phyloP scores from a whole-genome alignment of 805 yeast species.

The Hanseniaspora lachancei region DNA sequence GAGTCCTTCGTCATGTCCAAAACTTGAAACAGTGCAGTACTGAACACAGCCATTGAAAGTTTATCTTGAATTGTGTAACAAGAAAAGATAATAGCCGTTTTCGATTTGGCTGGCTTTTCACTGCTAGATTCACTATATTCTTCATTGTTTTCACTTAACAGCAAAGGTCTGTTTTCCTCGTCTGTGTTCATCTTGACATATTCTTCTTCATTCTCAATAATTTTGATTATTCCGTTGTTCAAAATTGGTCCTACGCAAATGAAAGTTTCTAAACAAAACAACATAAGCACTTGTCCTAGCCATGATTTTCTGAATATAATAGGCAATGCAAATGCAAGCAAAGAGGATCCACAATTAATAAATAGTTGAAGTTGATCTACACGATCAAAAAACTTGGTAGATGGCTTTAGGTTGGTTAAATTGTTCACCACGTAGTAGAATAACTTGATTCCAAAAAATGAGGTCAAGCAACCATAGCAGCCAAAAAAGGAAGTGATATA shows the following conservation, averaged over 20 bases:
- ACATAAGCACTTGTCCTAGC: not conserved
- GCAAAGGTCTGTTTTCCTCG: not conserved
- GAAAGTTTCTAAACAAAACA: not conserved
- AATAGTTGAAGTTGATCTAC: not conserved
- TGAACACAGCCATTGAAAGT: not conserved
- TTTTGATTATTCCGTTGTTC: constrained; percentile 3
- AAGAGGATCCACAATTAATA: not conserved
- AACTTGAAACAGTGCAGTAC: not conserved
- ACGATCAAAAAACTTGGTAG: not conserved
- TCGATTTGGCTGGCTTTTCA: not conserved
- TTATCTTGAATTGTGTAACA: constrained; percentile 6
- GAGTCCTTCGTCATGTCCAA: constrained; percentile 9
- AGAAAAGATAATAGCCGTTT: not conserved
- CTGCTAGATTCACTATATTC: too few relatives aligned
- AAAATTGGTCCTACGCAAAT: not conserved
- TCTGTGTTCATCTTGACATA: not conserved
- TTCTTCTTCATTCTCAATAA: not conserved
- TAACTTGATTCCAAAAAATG: constrained; percentile 2
- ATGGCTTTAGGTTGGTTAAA: not conserved
- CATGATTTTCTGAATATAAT: not conserved
- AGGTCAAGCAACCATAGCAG: not conserved
- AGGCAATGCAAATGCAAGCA: not conserved
- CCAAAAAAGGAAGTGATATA: constrained; percentile 1
- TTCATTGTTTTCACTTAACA: not conserved
- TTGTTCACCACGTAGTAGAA: not conserved